These are phyloP conservation scores for Agapanthus africanus DNA, from an alignment of 106 monocot genomes.

Conservation along the genomic window DNA sequence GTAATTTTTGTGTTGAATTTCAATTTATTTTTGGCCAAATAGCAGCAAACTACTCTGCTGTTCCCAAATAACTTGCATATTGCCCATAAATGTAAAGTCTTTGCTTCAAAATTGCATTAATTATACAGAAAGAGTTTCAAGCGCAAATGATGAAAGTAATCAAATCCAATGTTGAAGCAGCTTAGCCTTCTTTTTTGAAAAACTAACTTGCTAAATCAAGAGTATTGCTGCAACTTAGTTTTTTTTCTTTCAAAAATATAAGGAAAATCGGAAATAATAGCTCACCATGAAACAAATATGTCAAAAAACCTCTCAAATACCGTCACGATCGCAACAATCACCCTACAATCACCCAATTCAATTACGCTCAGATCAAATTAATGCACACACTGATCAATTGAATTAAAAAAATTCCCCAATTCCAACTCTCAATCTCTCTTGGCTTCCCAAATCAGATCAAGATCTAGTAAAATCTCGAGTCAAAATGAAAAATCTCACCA, in stretches of 20 bases:
- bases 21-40: neutral
- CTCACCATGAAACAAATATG: slow-evolving; percentile 23
- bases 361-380: too few species aligned
- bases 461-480: neutral
- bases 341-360: too few species aligned
- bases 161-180: too few species aligned
- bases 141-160: too few species aligned
- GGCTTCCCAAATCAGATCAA: neutral
- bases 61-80: too few species aligned
- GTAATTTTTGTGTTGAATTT: neutral
- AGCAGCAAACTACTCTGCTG: too few species aligned
- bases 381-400: neutral
- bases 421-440: neutral
- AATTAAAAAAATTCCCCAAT: neutral
- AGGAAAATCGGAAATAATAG: neutral
- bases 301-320: slow-evolving; percentile 26
- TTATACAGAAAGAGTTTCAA: too few species aligned
- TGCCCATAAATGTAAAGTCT: too few species aligned
- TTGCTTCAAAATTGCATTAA: too few species aligned
- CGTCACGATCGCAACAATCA: slow-evolving; percentile 22
- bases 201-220: too few species aligned
- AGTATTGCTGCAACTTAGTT: too few species aligned
- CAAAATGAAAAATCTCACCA: slow-evolving; percentile 40
- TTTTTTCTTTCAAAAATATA: neutral
- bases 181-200: too few species aligned